Percentiles rank a stretch among this genome's conserved stretches.
Evolutionary conservation across 176 grass and related monocot genomes (phyloP).

Genomic region (Triticum monococcum): DNA sequence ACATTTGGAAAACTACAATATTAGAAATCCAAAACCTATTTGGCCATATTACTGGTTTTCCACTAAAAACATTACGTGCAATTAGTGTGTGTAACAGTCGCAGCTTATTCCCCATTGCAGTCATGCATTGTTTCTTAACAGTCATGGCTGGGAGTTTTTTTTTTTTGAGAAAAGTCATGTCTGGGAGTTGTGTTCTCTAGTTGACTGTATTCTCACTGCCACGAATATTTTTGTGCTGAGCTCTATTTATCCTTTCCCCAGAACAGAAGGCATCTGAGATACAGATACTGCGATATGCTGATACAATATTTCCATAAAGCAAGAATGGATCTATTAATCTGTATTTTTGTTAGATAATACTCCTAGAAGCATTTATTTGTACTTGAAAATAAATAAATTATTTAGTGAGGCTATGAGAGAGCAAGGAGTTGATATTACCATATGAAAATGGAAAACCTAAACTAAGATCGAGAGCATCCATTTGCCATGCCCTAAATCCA

Average conservation of each 20-base stretch:
- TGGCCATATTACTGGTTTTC: not conserved
- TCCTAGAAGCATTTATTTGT: not conserved
- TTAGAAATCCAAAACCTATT: not conserved
- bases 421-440: not conserved
- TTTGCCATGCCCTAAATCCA: not conserved
- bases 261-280: not conserved
- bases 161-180: not conserved
- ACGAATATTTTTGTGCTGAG: not conserved
- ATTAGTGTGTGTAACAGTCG: not conserved
- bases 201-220: not conserved
- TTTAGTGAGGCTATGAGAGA: not conserved
- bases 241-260: not conserved
- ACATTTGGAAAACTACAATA: not conserved
- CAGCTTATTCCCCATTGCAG: not conserved
- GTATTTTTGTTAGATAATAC: not conserved
- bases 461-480: not conserved
- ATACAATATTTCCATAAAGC: not conserved
- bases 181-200: not conserved
- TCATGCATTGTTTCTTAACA: slow-evolving; percentile 8
- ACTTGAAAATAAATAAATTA: not conserved
- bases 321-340: not conserved
- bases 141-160: not conserved
- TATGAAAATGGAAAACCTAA: not conserved
- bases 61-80: not conserved
- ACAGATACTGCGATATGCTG: not conserved